Evolutionary conservation across 2,329 filamentous ascomycete genomes (phyloP), one percentile per base, ranked within the genome.

Genomic region (Cryphonectria carpinicola): DNA sequence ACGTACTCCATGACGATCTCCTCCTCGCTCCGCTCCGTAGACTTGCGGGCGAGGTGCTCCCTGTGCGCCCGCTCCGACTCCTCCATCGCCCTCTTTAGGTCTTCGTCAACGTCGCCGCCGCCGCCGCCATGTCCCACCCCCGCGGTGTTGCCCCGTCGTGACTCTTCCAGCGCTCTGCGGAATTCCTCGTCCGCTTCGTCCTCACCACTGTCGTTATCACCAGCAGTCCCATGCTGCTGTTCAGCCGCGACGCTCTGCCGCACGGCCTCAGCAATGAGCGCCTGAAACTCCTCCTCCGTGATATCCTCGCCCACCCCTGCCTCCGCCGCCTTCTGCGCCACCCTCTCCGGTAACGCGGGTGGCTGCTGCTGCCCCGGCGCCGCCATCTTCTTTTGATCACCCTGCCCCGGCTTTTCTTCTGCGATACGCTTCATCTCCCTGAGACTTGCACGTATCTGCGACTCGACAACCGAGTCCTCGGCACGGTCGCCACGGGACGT

Each of bases 1-100:
- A 94, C 86, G 79, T 93, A 94, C 76, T 94, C 91, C 77, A 95
- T 79, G 11, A 94, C 88, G 70, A 92, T 89, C 69, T 93, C 88
- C 77, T 95, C 92, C 76, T 94, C 92, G 0, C 85, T 87, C 76
- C 79, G 78, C 49, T 83, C 80, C 4, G 69, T 63, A 37, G 70
- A 58, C 25, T 43, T 28, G 37, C 82, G 80, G 60, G 81, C 79
- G 74, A 84, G 75, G 67, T 86, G 79, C 46, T 83, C 79, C 67
- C 80, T 79, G 35, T 87, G 84, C 17, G 80, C 82, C 10, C 80
- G 79, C 74, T 83, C 81, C 0, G 84, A 86, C 66, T 83, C 84
- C 64, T 83, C 82, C 49, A 89, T 80, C 1, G 83, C 86, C 13
- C 79, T 82, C 54, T 82, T 79, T 4, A 89, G 75, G 67, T 85